A percentile compares a stretch with the other conserved stretches of the same genome.
These are phyloP conservation scores for Crithidia fasciculata DNA, from an alignment of 208 protist genomes.

Conservation along the genomic window DNA sequence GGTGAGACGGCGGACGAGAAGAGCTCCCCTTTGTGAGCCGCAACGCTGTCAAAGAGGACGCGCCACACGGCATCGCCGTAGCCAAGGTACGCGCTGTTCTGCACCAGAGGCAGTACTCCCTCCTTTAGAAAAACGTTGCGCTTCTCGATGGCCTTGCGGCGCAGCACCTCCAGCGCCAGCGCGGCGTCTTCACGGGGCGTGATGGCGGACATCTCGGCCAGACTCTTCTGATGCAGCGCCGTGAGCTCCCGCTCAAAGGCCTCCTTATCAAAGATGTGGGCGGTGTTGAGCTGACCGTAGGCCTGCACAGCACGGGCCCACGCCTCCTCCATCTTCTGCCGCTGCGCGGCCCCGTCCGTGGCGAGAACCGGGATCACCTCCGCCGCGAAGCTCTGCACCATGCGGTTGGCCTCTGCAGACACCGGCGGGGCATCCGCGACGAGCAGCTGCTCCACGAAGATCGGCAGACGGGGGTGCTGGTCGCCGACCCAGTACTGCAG, in stretches of 20 bases:
- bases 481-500: conserved; percentile 83
- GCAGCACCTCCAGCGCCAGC: conserved; percentile 81
- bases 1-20: conserved; percentile 33
- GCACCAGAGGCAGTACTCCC: conserved; percentile 50
- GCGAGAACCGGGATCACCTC: conserved; percentile 53
- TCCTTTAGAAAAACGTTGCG: conserved; percentile 70
- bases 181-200: conserved; percentile 38
- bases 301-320: conserved; percentile 51
- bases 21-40: conserved; percentile 44
- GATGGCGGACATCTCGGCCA: conserved; percentile 28
- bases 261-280: conserved; percentile 57
- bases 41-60: conserved; percentile 65
- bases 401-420: conserved; percentile 57
- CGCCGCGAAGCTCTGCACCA: conserved; percentile 60
- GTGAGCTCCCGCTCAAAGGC: conserved; percentile 56
- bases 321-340: conserved; percentile 31
- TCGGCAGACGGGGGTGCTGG: conserved; percentile 53
- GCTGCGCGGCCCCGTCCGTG: conserved; percentile 7
- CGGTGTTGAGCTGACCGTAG: conserved; percentile 34
- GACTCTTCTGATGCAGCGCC: conserved; percentile 30
- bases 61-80: conserved; percentile 76
- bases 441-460: conserved; percentile 60
- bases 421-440: conserved; percentile 57
- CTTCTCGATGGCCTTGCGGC: conserved; percentile 57
- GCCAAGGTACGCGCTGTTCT: conserved; percentile 56